Evolutionary conservation across 2,329 filamentous ascomycete species (phyloP).

Genomic region (Colletotrichum melonis): DNA sequence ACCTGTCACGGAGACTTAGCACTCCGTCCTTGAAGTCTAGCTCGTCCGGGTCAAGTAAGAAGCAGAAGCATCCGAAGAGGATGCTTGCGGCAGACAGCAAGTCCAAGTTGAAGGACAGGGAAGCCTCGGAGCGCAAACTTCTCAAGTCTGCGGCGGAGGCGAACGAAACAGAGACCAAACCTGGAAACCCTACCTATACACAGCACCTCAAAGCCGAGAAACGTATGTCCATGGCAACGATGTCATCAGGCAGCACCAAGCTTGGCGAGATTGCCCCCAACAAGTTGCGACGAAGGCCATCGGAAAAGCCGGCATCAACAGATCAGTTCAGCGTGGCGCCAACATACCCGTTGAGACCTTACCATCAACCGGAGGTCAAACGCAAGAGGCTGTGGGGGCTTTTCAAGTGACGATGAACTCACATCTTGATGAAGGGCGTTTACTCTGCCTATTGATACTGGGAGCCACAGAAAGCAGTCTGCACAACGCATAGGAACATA

Average conservation of each 20-base stretch:
- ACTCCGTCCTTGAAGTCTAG: conserved; percentile 16
- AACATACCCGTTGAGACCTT: conserved; percentile 31
- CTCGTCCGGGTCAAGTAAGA: neutral
- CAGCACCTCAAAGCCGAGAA: conserved; percentile 20
- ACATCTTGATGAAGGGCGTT: neutral
- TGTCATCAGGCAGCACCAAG: conserved; percentile 57
- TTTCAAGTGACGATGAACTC: conserved; percentile 3
- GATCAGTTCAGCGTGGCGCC: conserved; percentile 7
- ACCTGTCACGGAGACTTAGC: conserved; percentile 52
- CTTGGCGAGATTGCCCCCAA: conserved; percentile 51
- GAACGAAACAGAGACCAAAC: neutral
- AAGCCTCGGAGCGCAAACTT: neutral
- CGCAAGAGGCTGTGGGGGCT: conserved; percentile 26
- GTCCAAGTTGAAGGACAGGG: conserved; percentile 3
- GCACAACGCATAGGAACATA: neutral
- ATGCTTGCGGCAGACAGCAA: neutral
- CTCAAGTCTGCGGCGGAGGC: neutral
- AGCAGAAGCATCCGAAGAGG: conserved; percentile 10
- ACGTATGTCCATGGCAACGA: conserved; percentile 46
- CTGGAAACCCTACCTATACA: neutral
- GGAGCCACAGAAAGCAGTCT: neutral
- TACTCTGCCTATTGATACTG: neutral
- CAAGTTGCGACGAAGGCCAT: conserved; percentile 8
- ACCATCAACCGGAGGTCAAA: neutral
- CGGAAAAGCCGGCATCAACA: neutral